A percentile compares a stretch with the other conserved stretches of the same genome.
phyloP scores from a whole-genome alignment of 208 protist species.

The Herpetomonas muscarum region DNA sequence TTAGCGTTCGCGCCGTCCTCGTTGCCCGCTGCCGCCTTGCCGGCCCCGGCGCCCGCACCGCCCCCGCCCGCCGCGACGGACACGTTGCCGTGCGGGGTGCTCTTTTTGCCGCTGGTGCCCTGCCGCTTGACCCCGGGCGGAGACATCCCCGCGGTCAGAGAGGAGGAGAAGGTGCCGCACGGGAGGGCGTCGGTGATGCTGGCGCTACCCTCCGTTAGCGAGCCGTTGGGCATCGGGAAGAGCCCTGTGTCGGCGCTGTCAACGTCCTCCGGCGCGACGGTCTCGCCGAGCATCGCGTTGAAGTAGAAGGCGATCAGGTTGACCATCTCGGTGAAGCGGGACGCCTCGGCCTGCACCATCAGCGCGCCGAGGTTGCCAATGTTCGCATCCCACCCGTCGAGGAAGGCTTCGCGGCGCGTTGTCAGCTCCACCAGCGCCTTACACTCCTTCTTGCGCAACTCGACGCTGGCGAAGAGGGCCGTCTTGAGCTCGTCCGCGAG shows the following conservation, averaged over 20 bases:
- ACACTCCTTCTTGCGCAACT: conserved; percentile 32
- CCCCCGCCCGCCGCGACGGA: neutral
- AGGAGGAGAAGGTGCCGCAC: too few relatives aligned
- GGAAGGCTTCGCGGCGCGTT: conserved; percentile 43
- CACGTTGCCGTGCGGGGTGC: neutral
- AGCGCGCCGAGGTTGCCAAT: conserved; percentile 54
- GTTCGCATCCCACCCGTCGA: conserved; percentile 55
- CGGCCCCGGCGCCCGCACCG: neutral
- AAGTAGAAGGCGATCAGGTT: conserved; percentile 79
- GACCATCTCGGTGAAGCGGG: conserved; percentile 49
- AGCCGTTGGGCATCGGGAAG: conserved; percentile 5
- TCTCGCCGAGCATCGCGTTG: conserved; percentile 45
- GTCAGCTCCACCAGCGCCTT: conserved; percentile 41
- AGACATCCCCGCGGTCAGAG: too few relatives aligned
- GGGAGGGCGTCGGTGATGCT: too few relatives aligned
- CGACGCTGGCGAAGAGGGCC: conserved; percentile 42
- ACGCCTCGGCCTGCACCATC: conserved; percentile 59
- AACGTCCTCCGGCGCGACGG: conserved; percentile 57
- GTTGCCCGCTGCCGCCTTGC: conserved; percentile 26
- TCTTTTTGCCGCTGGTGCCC: neutral
- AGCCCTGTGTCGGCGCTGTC: conserved; percentile 38
- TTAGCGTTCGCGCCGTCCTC: conserved; percentile 26
- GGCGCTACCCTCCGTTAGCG: neutral
- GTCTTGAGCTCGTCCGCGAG: conserved; percentile 42
- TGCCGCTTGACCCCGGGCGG: neutral